Evolutionary conservation across 192 early-diverging fungal genomes (phyloP).

Genomic region (Coemansia asiatica): DNA sequence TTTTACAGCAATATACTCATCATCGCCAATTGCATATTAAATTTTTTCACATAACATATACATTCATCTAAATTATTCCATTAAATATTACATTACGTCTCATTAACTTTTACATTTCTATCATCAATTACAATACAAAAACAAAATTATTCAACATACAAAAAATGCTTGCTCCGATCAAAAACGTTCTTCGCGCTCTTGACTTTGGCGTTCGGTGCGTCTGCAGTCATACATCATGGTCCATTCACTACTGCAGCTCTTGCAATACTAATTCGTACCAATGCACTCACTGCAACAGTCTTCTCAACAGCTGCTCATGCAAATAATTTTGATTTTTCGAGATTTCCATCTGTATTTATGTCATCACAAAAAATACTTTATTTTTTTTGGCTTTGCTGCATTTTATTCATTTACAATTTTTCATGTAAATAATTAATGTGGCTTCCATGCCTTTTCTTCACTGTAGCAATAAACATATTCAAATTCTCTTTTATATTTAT

Average conservation of each 20-base stretch:
- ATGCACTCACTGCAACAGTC: slow-evolving; percentile 44
- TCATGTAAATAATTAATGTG: too few relatives aligned
- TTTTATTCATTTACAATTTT: neutral
- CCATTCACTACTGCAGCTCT: slow-evolving; percentile 45
- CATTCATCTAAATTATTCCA: slow-evolving; percentile 12
- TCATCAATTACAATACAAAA: neutral
- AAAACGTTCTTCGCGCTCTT: slow-evolving; percentile 22
- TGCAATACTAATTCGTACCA: slow-evolving; percentile 48
- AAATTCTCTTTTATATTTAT: neutral
- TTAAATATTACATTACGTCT: too few relatives aligned
- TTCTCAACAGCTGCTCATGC: slow-evolving; percentile 34
- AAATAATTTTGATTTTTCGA: slow-evolving; percentile 10
- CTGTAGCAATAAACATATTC: neutral
- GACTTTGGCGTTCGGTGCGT: slow-evolving; percentile 51
- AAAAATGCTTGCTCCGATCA: slow-evolving; percentile 33
- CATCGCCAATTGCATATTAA: neutral
- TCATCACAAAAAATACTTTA: neutral
- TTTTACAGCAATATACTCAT: neutral
- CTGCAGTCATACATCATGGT: slow-evolving; percentile 47
- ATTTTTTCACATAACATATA: too few relatives aligned
- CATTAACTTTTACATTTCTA: slow-evolving; percentile 1
- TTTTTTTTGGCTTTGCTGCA: neutral
- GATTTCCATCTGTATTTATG: neutral
- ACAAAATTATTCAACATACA: neutral
- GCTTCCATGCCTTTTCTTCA: neutral